A percentile compares a stretch with the other conserved stretches of the same genome.
Conservation (phyloP, 2,329 filamentous ascomycete genomes). For the Cercospora nicotianae region DNA sequence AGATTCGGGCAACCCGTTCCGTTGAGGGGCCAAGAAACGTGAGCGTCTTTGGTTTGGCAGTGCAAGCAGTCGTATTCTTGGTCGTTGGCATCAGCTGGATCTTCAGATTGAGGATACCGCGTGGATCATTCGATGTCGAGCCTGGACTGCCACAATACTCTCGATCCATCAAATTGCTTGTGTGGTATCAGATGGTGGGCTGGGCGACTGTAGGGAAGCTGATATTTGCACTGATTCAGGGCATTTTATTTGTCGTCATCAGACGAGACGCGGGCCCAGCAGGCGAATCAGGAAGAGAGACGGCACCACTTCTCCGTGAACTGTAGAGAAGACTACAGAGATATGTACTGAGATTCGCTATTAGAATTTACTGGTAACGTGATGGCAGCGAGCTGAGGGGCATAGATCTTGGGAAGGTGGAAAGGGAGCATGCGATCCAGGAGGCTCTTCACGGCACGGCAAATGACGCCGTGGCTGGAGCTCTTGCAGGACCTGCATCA, state of each 20-base stretch:
- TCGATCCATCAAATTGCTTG: neutral
- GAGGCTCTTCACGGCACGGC: neutral
- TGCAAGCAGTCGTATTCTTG: neutral
- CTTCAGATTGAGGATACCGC: neutral
- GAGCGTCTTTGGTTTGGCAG: neutral
- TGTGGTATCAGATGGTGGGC: neutral
- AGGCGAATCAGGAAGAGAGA: neutral
- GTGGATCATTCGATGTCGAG: neutral
- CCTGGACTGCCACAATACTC: neutral
- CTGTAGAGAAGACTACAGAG: neutral
- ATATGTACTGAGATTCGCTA: neutral
- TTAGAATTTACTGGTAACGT: neutral
- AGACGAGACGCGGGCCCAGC: neutral
- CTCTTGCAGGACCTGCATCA: neutral
- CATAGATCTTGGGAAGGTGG: neutral
- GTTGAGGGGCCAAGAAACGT: neutral
- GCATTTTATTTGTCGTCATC: neutral
- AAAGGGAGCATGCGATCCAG: neutral
- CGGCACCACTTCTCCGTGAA: neutral
- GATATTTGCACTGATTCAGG: neutral
- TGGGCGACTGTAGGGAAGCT: neutral
- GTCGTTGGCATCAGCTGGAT: neutral
- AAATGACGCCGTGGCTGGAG: neutral
- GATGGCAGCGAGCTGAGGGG: neutral
- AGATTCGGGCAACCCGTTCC: neutral